Percentiles rank a stretch among this genome's conserved stretches.
phyloP scores from a whole-genome alignment of 129 eudicot species.

The Artemisia tridentata region DNA sequence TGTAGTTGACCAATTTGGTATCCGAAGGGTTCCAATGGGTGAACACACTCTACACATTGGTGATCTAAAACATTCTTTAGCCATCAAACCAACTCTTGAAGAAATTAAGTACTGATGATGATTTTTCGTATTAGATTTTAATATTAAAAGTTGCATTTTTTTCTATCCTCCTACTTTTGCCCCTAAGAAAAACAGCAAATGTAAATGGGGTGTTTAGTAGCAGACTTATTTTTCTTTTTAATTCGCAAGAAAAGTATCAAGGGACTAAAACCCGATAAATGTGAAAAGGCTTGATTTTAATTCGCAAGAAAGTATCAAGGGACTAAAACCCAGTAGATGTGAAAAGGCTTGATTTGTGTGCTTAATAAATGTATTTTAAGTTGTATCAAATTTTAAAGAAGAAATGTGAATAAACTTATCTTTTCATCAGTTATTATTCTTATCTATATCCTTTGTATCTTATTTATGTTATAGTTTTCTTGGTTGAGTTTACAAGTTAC shows the following conservation, averaged over 20 bases:
- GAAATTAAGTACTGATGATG: slow-evolving; percentile 36
- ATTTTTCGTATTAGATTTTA: slow-evolving; percentile 20
- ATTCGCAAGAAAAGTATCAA: slow-evolving; percentile 11
- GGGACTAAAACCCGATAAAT: slow-evolving; percentile 14
- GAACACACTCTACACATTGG: slow-evolving; percentile 84
- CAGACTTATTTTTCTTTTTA: background rate
- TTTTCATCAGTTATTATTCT: background rate
- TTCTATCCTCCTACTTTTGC: slow-evolving; percentile 26
- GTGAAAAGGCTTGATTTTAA: slow-evolving; percentile 18
- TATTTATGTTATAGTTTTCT: background rate
- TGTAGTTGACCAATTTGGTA: slow-evolving; percentile 65
- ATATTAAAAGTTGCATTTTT: slow-evolving; percentile 19
- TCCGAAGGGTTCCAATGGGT: slow-evolving; percentile 90
- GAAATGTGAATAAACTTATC: slow-evolving; percentile 18
- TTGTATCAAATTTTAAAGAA: slow-evolving; percentile 4
- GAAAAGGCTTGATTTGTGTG: slow-evolving; percentile 28
- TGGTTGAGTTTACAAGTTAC: background rate
- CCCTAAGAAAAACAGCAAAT: slow-evolving; percentile 20
- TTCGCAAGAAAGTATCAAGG: slow-evolving; percentile 17
- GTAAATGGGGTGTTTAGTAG: slow-evolving; percentile 34
- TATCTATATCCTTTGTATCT: background rate
- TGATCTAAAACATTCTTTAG: slow-evolving; percentile 71
- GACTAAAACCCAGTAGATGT: slow-evolving; percentile 10
- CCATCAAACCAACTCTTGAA: slow-evolving; percentile 42
- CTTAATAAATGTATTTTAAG: slow-evolving; percentile 19